phyloP scores from a whole-genome alignment of 805 yeast species.

The Zygoascus bituminiphila region DNA sequence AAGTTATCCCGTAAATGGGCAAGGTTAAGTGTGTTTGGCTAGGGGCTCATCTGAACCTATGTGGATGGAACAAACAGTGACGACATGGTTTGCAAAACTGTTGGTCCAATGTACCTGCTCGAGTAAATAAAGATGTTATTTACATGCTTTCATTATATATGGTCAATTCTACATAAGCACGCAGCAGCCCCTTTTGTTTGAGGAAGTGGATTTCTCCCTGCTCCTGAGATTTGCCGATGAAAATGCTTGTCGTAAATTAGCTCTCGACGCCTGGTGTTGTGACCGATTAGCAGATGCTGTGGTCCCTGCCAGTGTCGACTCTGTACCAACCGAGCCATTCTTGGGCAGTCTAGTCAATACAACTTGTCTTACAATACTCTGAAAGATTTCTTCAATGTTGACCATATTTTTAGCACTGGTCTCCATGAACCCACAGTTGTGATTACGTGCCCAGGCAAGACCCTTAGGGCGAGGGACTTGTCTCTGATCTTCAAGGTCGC shows the following conservation, averaged over 20 bases:
- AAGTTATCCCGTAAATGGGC: no score
- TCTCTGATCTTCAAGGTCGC: conserved; percentile 51
- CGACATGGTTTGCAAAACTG: no score
- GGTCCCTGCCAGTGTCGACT: not conserved
- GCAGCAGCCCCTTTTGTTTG: not conserved
- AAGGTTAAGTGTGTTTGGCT: no score
- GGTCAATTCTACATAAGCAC: not conserved
- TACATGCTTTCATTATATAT: no score
- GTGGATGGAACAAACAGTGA: no score
- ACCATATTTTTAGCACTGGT: conserved; percentile 82
- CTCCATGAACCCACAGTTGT: conserved; percentile 69
- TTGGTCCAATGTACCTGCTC: no score
- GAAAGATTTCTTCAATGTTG: conserved; percentile 74
- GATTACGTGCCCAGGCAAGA: conserved; percentile 46
- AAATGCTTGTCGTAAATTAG: conserved; percentile 12
- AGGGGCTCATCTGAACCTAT: no score
- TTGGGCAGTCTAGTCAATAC: conserved; percentile 9
- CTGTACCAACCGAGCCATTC: not conserved
- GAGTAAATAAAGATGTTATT: no score
- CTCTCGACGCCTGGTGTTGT: conserved; percentile 5
- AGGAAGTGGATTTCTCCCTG: not conserved
- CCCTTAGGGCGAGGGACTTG: conserved; percentile 50
- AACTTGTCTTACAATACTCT: conserved; percentile 53
- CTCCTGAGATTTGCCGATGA: conserved; percentile 12
- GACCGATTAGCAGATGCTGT: not conserved